phyloP scores from a whole-genome alignment of 768 basidiomycete species.

The Serendipita indica region DNA sequence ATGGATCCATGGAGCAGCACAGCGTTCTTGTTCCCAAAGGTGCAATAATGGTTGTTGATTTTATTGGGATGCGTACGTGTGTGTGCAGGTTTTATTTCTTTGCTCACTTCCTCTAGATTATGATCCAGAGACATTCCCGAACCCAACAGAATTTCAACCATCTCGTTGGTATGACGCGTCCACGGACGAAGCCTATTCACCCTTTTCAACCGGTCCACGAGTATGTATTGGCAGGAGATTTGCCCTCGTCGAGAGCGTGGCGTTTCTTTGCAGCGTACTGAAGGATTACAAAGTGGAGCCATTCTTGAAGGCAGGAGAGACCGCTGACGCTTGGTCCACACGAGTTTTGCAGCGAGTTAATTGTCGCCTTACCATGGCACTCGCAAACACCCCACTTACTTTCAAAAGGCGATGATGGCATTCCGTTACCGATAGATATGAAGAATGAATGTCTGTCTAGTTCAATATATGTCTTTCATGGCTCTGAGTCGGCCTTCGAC shows the following conservation, averaged over 20 bases:
- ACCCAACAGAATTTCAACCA: conserved; percentile 33
- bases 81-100: background rate
- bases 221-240: conserved; percentile 42
- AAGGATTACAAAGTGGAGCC: conserved; percentile 41
- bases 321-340: conserved; percentile 17
- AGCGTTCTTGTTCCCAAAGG: conserved; percentile 14
- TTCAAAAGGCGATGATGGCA: background rate
- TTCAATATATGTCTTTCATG: no score
- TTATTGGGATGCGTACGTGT: conserved; percentile 35
- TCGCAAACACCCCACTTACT: background rate
- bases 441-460: no score
- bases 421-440: no score
- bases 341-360: conserved; percentile 12
- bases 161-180: conserved; percentile 31
- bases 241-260: conserved; percentile 36
- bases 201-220: conserved; percentile 30
- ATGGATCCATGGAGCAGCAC: conserved; percentile 5
- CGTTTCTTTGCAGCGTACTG: conserved; percentile 36
- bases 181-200: conserved; percentile 10
- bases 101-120: no score
- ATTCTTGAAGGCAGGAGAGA: conserved; percentile 26
- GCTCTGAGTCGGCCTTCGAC: no score
- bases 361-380: background rate
- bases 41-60: conserved; percentile 27
- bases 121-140: conserved; percentile 35